These are phyloP conservation scores for Fusarium sp. DNA, from an alignment of 2,329 filamentous ascomycete species.

Conservation along the genomic window DNA sequence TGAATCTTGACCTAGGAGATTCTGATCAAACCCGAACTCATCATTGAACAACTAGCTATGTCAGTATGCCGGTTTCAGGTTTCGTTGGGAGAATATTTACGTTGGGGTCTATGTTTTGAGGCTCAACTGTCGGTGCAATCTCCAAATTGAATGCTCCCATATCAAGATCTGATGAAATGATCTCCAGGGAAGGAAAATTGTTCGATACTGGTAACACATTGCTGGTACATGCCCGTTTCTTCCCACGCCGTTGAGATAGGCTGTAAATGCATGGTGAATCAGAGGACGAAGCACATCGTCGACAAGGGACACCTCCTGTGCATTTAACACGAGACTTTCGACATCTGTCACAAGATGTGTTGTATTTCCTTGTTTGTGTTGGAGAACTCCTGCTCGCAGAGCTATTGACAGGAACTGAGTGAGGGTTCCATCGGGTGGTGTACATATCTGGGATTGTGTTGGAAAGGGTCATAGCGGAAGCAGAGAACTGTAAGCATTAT, in stretches of 20 bases:
- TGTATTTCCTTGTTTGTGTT: neutral
- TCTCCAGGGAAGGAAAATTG: accelerated
- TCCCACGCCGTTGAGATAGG: constrained; percentile 1
- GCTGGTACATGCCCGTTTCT: neutral
- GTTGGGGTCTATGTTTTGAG: neutral
- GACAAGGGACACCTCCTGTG: neutral
- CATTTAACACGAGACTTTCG: constrained; percentile 13
- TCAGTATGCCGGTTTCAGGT: neutral
- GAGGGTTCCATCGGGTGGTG: neutral
- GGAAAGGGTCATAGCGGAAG: neutral
- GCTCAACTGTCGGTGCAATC: accelerated
- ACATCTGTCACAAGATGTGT: constrained; percentile 14
- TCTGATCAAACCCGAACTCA: neutral
- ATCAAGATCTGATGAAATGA: neutral
- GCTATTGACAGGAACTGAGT: neutral
- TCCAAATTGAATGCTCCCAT: neutral
- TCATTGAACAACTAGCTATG: neutral
- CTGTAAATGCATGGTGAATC: neutral
- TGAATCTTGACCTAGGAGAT: neutral
- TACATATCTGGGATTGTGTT: neutral
- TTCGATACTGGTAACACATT: neutral
- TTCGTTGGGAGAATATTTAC: neutral
- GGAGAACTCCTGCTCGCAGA: neutral
- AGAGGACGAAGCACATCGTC: neutral
- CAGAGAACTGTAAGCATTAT: neutral